Base-by-base conservation (phyloP, 176 grass and related monocot species). In the Lolium multiflorum region DNA sequence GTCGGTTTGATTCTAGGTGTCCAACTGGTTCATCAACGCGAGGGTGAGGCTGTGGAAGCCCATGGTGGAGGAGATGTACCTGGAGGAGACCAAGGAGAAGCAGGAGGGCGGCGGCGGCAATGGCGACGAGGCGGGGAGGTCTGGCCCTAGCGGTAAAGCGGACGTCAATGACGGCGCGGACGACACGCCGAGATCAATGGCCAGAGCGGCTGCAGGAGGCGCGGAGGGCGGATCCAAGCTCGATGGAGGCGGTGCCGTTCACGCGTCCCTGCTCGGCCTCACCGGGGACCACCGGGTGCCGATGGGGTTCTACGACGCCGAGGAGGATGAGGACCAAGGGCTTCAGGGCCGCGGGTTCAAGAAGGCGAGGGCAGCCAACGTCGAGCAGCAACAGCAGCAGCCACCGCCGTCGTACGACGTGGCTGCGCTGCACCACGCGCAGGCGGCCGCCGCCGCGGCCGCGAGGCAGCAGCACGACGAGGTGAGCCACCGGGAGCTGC, bases 21-120 rank as follows among this genome's bases (percentile, higher is more conserved):
- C 97, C 0, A 99, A 99, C 78, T 99, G 97, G 97, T 99, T 99
- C 87, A 99, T 99, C 86, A 99, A 99, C 58, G 97, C 97, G 59
- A 91, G 97, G 81, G 97, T 99, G 56, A 63, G 97, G 77, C 85
- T 99, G 37, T 99, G 97, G 97, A 99, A 99, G 89, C 97, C 97
- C 5, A 99, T 99, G 97, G 97, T 99, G 89, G 97, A 99, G 87
- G 94, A 99, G 83, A 99, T 99, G 97, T 99, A 99, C 81, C 49
- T 88, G 20, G 97, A 99, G 85, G 94, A 99, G 89, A 93, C 91
- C 66, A 99, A 97, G 80, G 91, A 97, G 48, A 85, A 90, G 74
- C 87, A 93, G 38, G 91, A 58, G 17, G 89, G 67, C 51, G 85
- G 67, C 46, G 89, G 61, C 51, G 85, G 61, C 46, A 73, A 37